phyloP scores from a whole-genome alignment of 257 asterid genomes.

The Nicotiana tabacum region DNA sequence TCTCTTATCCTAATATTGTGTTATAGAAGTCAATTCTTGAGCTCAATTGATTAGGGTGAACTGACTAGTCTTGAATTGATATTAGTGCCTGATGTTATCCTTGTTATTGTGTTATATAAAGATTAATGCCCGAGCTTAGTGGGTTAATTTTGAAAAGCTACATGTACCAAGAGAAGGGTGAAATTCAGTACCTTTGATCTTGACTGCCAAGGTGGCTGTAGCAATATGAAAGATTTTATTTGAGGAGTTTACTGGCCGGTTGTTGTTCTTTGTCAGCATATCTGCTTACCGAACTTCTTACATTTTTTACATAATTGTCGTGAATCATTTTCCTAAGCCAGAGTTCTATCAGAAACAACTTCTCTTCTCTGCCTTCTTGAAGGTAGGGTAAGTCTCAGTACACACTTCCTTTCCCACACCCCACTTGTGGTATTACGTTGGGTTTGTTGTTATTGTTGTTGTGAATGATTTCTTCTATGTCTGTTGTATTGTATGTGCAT shows the following conservation, averaged over 20 bases:
- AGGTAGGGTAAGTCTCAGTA: too few species aligned
- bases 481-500: background rate
- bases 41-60: background rate
- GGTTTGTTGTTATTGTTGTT: too few species aligned
- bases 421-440: too few species aligned
- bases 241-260: constrained; percentile 18
- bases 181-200: constrained; percentile 8
- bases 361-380: too few species aligned
- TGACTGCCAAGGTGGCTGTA: constrained; percentile 23
- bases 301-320: background rate
- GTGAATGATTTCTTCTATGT: background rate
- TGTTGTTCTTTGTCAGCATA: constrained; percentile 7
- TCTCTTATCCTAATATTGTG: background rate
- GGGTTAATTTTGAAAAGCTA: background rate
- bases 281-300: constrained; percentile 22
- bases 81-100: background rate
- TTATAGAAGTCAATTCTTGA: background rate
- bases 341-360: too few species aligned
- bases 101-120: background rate
- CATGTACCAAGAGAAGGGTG: constrained; percentile 2
- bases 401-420: too few species aligned
- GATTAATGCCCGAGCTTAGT: background rate
- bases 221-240: background rate
- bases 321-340: background rate
- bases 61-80: too few species aligned